phyloP scores from a whole-genome alignment of 352 stramenopile species.

The Pythium rhizo-oryzae region DNA sequence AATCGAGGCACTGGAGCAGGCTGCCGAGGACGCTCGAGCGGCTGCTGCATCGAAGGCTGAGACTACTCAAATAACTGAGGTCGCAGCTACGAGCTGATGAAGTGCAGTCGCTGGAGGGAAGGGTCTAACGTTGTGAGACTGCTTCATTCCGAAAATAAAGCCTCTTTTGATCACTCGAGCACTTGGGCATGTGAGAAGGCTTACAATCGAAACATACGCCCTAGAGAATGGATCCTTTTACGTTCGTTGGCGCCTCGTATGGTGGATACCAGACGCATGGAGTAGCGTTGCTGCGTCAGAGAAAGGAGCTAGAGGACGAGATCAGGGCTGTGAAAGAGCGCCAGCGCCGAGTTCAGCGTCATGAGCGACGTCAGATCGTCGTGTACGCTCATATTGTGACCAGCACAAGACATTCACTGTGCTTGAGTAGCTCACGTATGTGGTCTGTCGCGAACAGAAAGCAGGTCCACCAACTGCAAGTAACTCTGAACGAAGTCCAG shows the following conservation, averaged over 20 bases:
- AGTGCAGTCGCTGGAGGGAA: too few relatives aligned
- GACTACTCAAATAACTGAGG: constrained; percentile 12
- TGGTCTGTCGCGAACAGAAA: neutral
- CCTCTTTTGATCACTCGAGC: too few relatives aligned
- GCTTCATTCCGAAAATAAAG: constrained; percentile 2
- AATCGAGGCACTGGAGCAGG: constrained; percentile 40
- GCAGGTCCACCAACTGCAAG: neutral
- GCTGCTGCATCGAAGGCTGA: neutral
- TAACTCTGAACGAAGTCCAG: neutral
- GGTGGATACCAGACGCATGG: neutral
- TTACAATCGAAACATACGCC: neutral
- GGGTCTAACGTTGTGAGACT: too few relatives aligned
- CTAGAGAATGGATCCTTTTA: constrained; percentile 11
- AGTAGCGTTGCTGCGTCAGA: constrained; percentile 27
- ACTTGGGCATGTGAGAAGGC: constrained; percentile 13
- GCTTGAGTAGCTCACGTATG: neutral
- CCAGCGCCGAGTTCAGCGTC: neutral
- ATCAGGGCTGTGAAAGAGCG: constrained; percentile 23
- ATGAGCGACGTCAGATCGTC: constrained; percentile 9
- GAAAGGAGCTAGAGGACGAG: constrained; percentile 21
- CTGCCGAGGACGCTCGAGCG: constrained; percentile 9
- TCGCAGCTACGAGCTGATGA: constrained; percentile 23
- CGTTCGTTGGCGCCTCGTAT: neutral
- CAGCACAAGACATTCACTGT: neutral
- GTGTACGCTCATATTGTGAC: neutral